A percentile compares a stretch with the other conserved stretches of the same genome.
Evolutionary conservation across 2,329 filamentous ascomycete genomes (phyloP).

Genomic region (Alternaria atra): DNA sequence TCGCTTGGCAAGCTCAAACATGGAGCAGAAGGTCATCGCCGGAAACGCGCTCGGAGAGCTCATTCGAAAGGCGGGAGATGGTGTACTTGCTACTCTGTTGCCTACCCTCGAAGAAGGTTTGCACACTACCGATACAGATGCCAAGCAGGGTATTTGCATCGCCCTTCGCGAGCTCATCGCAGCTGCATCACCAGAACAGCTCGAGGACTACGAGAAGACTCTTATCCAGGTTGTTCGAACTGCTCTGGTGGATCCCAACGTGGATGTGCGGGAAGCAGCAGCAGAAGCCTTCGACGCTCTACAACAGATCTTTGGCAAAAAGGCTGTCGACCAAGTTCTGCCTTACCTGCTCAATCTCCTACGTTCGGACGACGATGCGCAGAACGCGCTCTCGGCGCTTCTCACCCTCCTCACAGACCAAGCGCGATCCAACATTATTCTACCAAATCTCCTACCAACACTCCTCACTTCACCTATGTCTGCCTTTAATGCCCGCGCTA

Average conservation of each 20-base stretch:
- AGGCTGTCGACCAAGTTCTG: slow-evolving; percentile 91
- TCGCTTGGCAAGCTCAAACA: slow-evolving; percentile 91
- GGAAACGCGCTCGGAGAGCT: slow-evolving; percentile 96
- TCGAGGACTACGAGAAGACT: slow-evolving; percentile 94
- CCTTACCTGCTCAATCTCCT: slow-evolving; percentile 91
- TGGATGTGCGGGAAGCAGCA: slow-evolving; percentile 91
- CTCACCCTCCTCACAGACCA: slow-evolving; percentile 93
- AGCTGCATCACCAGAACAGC: slow-evolving; percentile 84
- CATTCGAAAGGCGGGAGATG: slow-evolving; percentile 95
- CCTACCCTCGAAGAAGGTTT: slow-evolving; percentile 93
- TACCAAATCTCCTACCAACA: slow-evolving; percentile 95
- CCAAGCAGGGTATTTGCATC: slow-evolving; percentile 96
- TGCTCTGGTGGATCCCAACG: slow-evolving; percentile 87
- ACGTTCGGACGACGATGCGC: slow-evolving; percentile 83
- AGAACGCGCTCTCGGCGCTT: slow-evolving; percentile 90
- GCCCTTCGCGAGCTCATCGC: slow-evolving; percentile 92
- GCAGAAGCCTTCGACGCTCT: slow-evolving; percentile 97
- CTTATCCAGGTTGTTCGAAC: slow-evolving; percentile 94
- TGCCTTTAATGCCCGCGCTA: slow-evolving; percentile 90
- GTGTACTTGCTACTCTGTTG: slow-evolving; percentile 84
- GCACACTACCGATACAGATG: slow-evolving; percentile 88
- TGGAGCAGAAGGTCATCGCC: slow-evolving; percentile 99
- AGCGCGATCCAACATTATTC: slow-evolving; percentile 92
- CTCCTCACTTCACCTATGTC: slow-evolving; percentile 90
- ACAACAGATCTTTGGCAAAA: slow-evolving; percentile 93